These are phyloP conservation scores for Aegilops speltoides DNA, from an alignment of 176 grass and related monocot genomes.

Conservation along the genomic window DNA sequence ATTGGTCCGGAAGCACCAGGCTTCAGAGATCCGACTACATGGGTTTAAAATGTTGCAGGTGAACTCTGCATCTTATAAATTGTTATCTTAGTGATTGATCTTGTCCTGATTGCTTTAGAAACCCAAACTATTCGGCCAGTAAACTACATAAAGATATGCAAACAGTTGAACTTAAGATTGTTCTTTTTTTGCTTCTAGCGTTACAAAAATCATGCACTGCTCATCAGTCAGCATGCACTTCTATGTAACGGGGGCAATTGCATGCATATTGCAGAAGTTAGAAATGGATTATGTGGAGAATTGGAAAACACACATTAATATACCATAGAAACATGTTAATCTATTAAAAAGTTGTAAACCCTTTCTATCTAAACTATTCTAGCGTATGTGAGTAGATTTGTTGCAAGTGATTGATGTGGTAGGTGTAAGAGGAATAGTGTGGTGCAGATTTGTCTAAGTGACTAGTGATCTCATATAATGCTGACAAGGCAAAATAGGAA, in stretches of 20 bases:
- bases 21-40: constrained; percentile 82
- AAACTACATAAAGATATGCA: neutral
- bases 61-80: constrained; percentile 8
- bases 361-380: neutral
- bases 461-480: constrained; percentile 14
- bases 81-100: constrained; percentile 23
- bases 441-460: constrained; percentile 10
- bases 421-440: constrained; percentile 2
- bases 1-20: constrained; percentile 80
- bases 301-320: neutral
- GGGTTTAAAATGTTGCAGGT: constrained; percentile 99
- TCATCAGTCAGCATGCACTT: constrained; percentile 11
- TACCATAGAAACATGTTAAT: constrained; percentile 4
- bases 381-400: neutral
- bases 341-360: neutral
- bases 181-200: neutral
- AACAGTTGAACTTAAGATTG: neutral
- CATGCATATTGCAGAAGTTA: neutral
- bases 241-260: neutral
- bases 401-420: neutral
- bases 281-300: neutral
- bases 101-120: constrained; percentile 1
- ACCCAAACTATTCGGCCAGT: neutral
- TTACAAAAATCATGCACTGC: neutral
- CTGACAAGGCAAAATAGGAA: neutral